phyloP scores from a whole-genome alignment of 2,329 filamentous ascomycete genomes.

The Talaromyces sp. region DNA sequence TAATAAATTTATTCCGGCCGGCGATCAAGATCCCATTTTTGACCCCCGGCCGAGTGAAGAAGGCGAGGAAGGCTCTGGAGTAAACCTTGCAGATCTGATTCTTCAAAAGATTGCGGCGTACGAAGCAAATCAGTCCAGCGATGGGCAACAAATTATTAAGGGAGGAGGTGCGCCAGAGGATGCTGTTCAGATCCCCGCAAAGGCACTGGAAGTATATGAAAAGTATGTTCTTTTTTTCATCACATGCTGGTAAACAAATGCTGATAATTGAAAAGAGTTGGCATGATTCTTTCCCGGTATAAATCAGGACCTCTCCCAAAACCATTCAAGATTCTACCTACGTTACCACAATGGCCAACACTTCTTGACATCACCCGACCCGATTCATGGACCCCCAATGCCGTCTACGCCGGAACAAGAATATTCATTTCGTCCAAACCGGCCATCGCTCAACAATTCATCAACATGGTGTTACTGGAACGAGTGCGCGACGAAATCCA shows the following conservation, averaged over 20 bases:
- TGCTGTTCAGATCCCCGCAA: slow-evolving; percentile 78
- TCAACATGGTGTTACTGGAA: slow-evolving; percentile 81
- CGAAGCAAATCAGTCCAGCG: slow-evolving; percentile 61
- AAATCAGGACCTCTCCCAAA: slow-evolving; percentile 96
- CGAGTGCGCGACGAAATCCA: slow-evolving; percentile 90
- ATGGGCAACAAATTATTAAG: slow-evolving; percentile 39
- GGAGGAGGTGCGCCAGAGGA: slow-evolving; percentile 64
- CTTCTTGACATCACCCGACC: slow-evolving; percentile 80
- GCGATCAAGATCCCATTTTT: slow-evolving; percentile 68
- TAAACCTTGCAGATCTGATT: slow-evolving; percentile 88
- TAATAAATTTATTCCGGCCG: slow-evolving; percentile 76
- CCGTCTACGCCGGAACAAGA: slow-evolving; percentile 80
- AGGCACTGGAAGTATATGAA: slow-evolving; percentile 89
- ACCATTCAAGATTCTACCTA: slow-evolving; percentile 93
- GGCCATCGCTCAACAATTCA: slow-evolving; percentile 72
- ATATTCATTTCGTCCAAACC: slow-evolving; percentile 88
- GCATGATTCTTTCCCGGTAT: slow-evolving; percentile 82
- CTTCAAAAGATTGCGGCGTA: slow-evolving; percentile 89
- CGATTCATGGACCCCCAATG: slow-evolving; percentile 71
- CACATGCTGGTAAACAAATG: neutral
- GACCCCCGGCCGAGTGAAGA: slow-evolving; percentile 50
- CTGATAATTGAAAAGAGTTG: slow-evolving; percentile 55
- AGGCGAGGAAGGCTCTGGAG: slow-evolving; percentile 51
- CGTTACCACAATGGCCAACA: slow-evolving; percentile 85
- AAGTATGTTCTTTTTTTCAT: slow-evolving; percentile 54